phyloP scores from a whole-genome alignment of 805 yeast genomes.

The Suhomyces sp. region DNA sequence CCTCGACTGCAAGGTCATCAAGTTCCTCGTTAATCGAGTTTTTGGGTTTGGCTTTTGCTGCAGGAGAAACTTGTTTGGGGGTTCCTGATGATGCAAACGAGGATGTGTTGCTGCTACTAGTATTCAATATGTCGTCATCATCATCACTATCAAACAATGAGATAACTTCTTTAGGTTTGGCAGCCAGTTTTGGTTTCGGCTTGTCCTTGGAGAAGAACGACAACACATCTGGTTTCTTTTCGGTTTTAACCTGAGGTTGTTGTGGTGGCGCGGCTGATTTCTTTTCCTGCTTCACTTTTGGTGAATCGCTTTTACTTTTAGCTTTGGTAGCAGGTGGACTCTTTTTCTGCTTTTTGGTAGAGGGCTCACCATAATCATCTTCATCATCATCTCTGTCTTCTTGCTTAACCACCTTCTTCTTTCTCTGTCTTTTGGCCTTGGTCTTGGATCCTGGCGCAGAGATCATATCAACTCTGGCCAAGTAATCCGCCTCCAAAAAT shows the following conservation, averaged over 20 bases:
- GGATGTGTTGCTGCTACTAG: background rate
- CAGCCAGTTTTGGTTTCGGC: slow-evolving; percentile 2
- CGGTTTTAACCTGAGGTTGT: slow-evolving; percentile 3
- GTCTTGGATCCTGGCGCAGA: slow-evolving; percentile 44
- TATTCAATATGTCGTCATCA: slow-evolving; percentile 30
- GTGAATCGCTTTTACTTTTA: background rate
- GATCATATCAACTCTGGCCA: slow-evolving; percentile 50
- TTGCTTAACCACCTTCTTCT: slow-evolving; percentile 10
- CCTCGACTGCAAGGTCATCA: slow-evolving; percentile 18
- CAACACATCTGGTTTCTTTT: slow-evolving; percentile 12
- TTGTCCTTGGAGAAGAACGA: slow-evolving; percentile 14
- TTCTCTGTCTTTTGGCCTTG: slow-evolving; percentile 20
- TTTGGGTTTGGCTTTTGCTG: background rate
- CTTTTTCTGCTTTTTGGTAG: slow-evolving; percentile 4
- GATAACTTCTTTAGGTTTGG: slow-evolving; percentile 8
- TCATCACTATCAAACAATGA: slow-evolving; percentile 32
- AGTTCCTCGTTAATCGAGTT: slow-evolving; percentile 12
- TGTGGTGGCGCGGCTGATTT: background rate
- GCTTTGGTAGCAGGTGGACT: background rate
- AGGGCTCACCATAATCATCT: slow-evolving; percentile 3
- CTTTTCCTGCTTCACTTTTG: background rate
- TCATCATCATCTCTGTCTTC: slow-evolving; percentile 9
- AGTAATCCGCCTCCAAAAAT: slow-evolving; percentile 64
- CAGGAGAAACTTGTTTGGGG: background rate
- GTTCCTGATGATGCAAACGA: slow-evolving; percentile 7